Evolutionary conservation across 257 asterid genomes (phyloP), one percentile per base, ranked within the genome.

Genomic region (Jacaranda copaia): DNA sequence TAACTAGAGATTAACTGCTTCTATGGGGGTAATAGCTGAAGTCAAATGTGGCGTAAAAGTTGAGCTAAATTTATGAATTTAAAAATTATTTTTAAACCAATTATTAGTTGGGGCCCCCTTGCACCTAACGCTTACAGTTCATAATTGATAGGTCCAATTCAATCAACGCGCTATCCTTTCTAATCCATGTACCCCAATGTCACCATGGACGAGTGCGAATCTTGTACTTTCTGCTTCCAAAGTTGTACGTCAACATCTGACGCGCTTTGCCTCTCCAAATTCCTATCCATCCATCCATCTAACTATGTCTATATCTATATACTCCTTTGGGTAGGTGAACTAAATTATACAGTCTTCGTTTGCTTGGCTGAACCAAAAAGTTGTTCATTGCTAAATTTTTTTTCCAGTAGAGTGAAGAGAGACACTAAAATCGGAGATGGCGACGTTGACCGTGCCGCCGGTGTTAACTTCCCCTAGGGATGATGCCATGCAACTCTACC

Each of bases 381-480:
- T 7, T 70, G 7, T 10, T n/a, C 16, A 10, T 11, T 8, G 11
- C 40, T 9, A 12, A 35, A 32, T 6, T 46, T 16, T 56, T 48
- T 4, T 42, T 6, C 12, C 25, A 7, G 78, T 13, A 40, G 32
- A 25, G 73, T 14, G 68, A 58, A 58, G 20, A 62, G 70, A 77
- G 19, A 11, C 5, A 43, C 72, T 8, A 32, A 43, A 69, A 8
- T 38, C 75, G 15, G 73, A 78, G 51, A 95, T 93, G 99, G 81
- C 98, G 43, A 83, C 94, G 3, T 9, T 93, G 70, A 87, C 78
- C 46, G 67, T 91, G 56, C 94, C 98, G 71, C 96, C 93, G 10
- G 80, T 85, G 76, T 74, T 95, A 65, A 80, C 93, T 16, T 80
- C 97, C 10, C 99, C 99, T 8, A 96, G 98, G 4, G 97, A 95